Conservation (phyloP, 2,329 filamentous ascomycete species). For the Ambrosiella beaveri region DNA sequence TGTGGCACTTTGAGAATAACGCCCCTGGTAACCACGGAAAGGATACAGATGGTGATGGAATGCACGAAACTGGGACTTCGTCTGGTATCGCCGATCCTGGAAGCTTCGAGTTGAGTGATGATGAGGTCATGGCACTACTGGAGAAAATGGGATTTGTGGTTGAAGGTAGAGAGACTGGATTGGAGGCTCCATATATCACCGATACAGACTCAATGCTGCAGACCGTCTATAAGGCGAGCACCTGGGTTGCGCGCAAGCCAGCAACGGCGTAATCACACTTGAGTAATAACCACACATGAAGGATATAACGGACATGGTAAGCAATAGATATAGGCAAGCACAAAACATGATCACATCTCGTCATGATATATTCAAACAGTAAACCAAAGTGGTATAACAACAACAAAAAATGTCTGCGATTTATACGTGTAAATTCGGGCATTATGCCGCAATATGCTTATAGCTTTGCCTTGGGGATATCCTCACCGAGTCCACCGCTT, state of each 20-base stretch:
- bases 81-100: conserved; percentile 75
- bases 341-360: too few species aligned
- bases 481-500: conserved; percentile 21
- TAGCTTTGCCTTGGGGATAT: conserved; percentile 24
- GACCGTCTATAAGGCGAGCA: conserved; percentile 60
- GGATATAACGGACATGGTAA: conserved; percentile 3
- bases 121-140: conserved; percentile 69
- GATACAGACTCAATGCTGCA: conserved; percentile 73
- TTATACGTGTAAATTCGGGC: background rate
- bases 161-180: conserved; percentile 39
- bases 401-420: background rate
- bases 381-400: background rate
- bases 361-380: background rate
- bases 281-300: background rate
- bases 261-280: background rate
- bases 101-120: conserved; percentile 74
- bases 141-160: conserved; percentile 60
- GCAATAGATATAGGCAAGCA: background rate
- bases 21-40: conserved; percentile 39
- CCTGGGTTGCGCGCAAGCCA: conserved; percentile 72
- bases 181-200: conserved; percentile 73
- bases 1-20: conserved; percentile 89
- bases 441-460: conserved; percentile 16
- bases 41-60: conserved; percentile 32
- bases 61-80: conserved; percentile 30